Evolutionary conservation across 2,329 filamentous ascomycete genomes (phyloP).

Genomic region (Neonectria punicea): DNA sequence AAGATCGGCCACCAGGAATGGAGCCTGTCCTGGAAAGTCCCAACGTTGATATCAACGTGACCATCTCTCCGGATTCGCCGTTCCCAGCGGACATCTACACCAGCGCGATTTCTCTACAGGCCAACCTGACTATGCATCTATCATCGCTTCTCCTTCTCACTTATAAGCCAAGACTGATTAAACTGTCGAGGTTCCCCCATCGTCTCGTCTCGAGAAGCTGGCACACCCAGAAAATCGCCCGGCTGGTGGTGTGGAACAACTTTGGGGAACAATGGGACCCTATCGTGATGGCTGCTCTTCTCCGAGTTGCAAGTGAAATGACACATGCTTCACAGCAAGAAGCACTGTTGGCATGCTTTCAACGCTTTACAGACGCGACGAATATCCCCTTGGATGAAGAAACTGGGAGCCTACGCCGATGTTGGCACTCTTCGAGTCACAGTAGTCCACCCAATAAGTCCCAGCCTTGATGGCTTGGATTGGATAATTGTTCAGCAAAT

Average conservation of each 20-base stretch:
- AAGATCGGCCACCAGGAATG: constrained; percentile 25
- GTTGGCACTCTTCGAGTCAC: neutral
- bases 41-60: constrained; percentile 17
- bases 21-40: constrained; percentile 21
- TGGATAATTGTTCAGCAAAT: neutral
- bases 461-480: neutral
- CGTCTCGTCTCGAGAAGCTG: constrained; percentile 35
- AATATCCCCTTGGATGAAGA: neutral
- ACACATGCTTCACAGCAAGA: constrained; percentile 43
- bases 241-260: constrained; percentile 42
- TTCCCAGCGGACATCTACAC: neutral
- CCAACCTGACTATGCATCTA: neutral
- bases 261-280: constrained; percentile 49
- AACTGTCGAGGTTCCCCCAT: neutral
- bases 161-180: neutral
- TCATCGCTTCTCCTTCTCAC: neutral
- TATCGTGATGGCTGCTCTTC: constrained; percentile 40
- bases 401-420: neutral
- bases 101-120: neutral
- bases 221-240: constrained; percentile 46
- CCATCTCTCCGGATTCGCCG: neutral
- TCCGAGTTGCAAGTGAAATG: constrained; percentile 41
- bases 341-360: neutral
- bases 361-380: neutral
- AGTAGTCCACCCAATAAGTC: neutral